These are phyloP conservation scores for Ogataea chonburiensis DNA, from an alignment of 805 yeast species.

Conservation along the genomic window DNA sequence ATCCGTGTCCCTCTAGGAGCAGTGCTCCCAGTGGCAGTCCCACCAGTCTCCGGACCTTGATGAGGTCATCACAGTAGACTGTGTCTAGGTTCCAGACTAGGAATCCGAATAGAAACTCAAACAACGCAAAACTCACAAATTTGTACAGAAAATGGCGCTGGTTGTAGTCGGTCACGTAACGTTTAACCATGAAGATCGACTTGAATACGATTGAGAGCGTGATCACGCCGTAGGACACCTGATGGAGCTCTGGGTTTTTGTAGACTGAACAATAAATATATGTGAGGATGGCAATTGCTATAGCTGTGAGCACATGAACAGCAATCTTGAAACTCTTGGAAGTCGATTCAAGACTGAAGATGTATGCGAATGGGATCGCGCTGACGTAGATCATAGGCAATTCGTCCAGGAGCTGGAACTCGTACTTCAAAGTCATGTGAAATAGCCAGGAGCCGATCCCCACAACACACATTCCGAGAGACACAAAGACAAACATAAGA, in stretches of 20 bases:
- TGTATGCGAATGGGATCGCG: conserved; percentile 68
- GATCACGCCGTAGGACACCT: conserved; percentile 72
- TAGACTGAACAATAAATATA: conserved; percentile 50
- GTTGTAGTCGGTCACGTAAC: conserved; percentile 49
- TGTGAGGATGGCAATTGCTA: conserved; percentile 20
- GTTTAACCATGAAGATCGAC: conserved; percentile 49
- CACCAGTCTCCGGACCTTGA: conserved; percentile 52
- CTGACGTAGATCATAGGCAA: conserved; percentile 96
- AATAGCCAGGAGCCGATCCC: conserved; percentile 93
- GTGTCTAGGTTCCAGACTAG: conserved; percentile 84
- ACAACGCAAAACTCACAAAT: conserved; percentile 59
- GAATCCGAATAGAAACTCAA: conserved; percentile 67
- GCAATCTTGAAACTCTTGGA: conserved; percentile 3
- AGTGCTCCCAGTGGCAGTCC: conserved; percentile 85
- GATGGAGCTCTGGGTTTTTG: conserved; percentile 83
- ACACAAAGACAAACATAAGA: conserved; percentile 61
- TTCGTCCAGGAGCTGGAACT: conserved; percentile 86
- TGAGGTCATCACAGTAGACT: conserved; percentile 64
- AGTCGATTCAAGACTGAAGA: conserved; percentile 25
- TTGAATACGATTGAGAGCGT: conserved; percentile 64
- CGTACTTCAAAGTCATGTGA: conserved; percentile 89
- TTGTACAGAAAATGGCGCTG: conserved; percentile 50
- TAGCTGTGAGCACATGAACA: conserved; percentile 19
- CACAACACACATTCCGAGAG: conserved; percentile 76
- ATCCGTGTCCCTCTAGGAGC: conserved; percentile 79